A percentile compares a stretch with the other conserved stretches of the same genome.
Conservation (phyloP, 441 rosid genomes). For the Mallotus repandus region DNA sequence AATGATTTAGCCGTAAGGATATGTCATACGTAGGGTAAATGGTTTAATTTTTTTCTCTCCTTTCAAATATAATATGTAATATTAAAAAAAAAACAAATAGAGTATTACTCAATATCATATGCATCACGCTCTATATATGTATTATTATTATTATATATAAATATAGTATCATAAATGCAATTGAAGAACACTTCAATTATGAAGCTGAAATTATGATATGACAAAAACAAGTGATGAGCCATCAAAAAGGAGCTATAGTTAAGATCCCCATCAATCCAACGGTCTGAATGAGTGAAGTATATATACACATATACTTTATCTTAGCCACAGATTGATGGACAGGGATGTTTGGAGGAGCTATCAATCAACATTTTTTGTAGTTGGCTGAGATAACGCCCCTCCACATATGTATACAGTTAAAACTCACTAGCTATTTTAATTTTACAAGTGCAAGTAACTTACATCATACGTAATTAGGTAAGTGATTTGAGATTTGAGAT, state of each 20-base stretch:
- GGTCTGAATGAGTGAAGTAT: conserved; percentile 25
- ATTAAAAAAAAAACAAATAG: no score
- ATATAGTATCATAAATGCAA: background rate
- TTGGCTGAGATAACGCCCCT: conserved; percentile 17
- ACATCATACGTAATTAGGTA: conserved; percentile 40
- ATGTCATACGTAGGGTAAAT: no score
- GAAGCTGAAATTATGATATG: conserved; percentile 10
- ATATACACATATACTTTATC: background rate
- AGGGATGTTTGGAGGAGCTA: conserved; percentile 29
- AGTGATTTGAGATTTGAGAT: conserved; percentile 35
- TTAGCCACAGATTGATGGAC: conserved; percentile 27
- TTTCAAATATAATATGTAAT: no score
- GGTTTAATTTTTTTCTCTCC: no score
- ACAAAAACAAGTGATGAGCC: conserved; percentile 1
- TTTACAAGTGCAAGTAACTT: conserved; percentile 41
- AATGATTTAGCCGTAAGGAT: no score
- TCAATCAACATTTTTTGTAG: conserved; percentile 27
- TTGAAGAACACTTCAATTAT: background rate
- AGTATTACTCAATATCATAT: no score
- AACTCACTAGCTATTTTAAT: background rate
- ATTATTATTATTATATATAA: no score
- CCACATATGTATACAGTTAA: conserved; percentile 22
- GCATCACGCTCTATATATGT: no score
- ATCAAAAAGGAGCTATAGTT: conserved; percentile 7
- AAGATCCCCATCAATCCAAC: conserved; percentile 26